Conservation (phyloP, 108 stramenopile species). For the Aurantiochytrium sp. region DNA sequence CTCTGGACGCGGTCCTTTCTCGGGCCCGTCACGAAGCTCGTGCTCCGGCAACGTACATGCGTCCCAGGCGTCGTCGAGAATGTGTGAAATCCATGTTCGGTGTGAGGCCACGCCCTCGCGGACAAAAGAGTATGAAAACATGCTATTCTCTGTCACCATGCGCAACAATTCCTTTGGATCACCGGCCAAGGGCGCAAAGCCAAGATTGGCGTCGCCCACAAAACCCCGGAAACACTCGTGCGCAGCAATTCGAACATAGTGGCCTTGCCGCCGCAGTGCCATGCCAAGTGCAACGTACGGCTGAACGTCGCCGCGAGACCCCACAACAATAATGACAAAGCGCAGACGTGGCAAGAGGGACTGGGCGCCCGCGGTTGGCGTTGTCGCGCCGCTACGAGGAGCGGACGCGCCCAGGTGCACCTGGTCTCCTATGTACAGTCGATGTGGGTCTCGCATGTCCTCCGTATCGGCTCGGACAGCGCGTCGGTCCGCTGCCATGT, state of each 20-base stretch:
- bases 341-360: neutral
- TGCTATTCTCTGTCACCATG: conserved; percentile 10
- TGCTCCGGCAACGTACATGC: conserved; percentile 5
- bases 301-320: conserved; percentile 24
- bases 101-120: neutral
- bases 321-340: neutral
- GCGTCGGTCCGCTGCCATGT: no score
- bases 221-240: neutral
- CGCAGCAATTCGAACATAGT: neutral
- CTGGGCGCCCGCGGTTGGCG: no score
- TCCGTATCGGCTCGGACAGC: no score
- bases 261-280: neutral
- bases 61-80: conserved; percentile 11
- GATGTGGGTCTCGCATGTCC: no score
- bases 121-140: neutral
- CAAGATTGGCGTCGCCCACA: neutral
- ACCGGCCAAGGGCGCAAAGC: neutral
- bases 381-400: no score
- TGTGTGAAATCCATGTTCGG: neutral
- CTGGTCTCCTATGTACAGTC: no score
- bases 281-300: conserved; percentile 14
- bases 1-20: neutral
- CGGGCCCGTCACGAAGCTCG: neutral
- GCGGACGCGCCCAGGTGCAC: no score
- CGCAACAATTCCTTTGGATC: neutral